Base-by-base conservation (phyloP, 2,329 filamentous ascomycete species). In the Leptographium procerum region DNA sequence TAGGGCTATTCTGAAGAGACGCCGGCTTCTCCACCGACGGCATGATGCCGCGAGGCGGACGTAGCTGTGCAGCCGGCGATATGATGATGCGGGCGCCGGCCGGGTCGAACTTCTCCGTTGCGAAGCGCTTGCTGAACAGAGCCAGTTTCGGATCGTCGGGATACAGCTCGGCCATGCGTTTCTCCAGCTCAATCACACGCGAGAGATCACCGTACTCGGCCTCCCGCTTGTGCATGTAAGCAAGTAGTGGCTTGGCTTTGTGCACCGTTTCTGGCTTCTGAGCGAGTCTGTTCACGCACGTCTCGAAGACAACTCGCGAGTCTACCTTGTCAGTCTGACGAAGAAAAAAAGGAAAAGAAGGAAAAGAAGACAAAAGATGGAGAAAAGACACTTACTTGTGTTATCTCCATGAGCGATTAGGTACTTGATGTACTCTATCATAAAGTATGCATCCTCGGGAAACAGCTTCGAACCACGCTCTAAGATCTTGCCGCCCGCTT, bases 391-490 rank as follows among this genome's bases (percentile, higher is more conserved):
- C 88, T 79, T 80, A 95, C 89, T 96, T 34, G 90, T 96, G 53
- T 91, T 86, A 71, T 99, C 94, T 65, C 95, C 92, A 69, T 89
- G 90, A 14, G 88, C 87, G 66, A 97, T 88, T 60, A 99, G 76
- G 71, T 96, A 94, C 74, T 96, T 96, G 66, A 99, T 79, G 70
- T 99, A 97, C 71, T 97, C 91, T 56, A 99, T 80, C 62, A 95
- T 90, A 72, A 97, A 97, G 59, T 85, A 80, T 69, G 96, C 91
- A 66, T 97, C 92, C 54, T 95, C 89, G 0, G 92, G 92, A 68
- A 97, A 99, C 14, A 99, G 77, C 68, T 90, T 94, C 63, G 92
- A 85, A 24, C 94, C 94, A 52, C 92, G 87, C 69, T 99, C 94
- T 64, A 97, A 95, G 61, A 99, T 97, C 73, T 94, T 96, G 50